Percentiles rank a stretch among this genome's conserved stretches.
Evolutionary conservation across 2,329 filamentous ascomycete species (phyloP).

Genomic region (Colletotrichum sojae): DNA sequence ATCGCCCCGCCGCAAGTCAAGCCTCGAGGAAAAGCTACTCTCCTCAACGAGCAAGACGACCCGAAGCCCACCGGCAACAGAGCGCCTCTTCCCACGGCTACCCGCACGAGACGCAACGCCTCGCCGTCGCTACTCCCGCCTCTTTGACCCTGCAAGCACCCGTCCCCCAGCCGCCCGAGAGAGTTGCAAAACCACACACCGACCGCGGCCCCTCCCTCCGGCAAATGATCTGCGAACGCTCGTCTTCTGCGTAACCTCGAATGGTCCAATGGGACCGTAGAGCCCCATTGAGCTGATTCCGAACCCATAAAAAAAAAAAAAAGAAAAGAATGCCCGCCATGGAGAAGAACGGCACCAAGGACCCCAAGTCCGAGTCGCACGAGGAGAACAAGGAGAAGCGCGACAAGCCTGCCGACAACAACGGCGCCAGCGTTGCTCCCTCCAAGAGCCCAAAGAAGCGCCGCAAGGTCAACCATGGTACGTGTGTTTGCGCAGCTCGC

Average conservation of each 20-base stretch:
- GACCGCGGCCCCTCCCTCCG: not conserved
- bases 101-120: slow-evolving; percentile 16
- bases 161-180: slow-evolving; percentile 8
- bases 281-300: slow-evolving; percentile 51
- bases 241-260: slow-evolving; percentile 59
- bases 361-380: slow-evolving; percentile 54
- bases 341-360: slow-evolving; percentile 54
- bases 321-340: slow-evolving; percentile 44
- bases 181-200: slow-evolving; percentile 12
- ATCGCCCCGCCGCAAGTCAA: too few relatives aligned
- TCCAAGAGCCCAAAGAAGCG: slow-evolving; percentile 81
- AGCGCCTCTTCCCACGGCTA: slow-evolving; percentile 3
- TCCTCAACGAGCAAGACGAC: not conserved
- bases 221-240: slow-evolving; percentile 55
- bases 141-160: slow-evolving; percentile 13
- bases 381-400: slow-evolving; percentile 48
- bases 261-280: slow-evolving; percentile 59
- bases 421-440: slow-evolving; percentile 47
- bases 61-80: not conserved
- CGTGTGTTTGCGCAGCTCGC: slow-evolving; percentile 52
- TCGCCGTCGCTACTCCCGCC: not conserved
- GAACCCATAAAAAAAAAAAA: not conserved
- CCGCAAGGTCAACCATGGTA: slow-evolving; percentile 92
- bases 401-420: slow-evolving; percentile 45
- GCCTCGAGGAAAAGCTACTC: too few relatives aligned